phyloP scores from a whole-genome alignment of 257 asterid genomes.

The Rhazya stricta region DNA sequence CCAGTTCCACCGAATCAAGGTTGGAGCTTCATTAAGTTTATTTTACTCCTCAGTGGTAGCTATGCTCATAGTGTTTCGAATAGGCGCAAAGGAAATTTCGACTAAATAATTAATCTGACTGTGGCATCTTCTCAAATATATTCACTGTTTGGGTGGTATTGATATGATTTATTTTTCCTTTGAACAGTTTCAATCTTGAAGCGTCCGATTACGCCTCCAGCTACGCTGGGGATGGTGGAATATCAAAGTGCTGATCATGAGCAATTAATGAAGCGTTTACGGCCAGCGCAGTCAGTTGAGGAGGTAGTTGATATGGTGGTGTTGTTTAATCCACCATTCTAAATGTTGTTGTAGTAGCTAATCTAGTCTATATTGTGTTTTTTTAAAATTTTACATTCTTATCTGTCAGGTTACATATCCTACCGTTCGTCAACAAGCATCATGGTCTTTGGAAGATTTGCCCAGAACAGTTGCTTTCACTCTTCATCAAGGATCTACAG shows the following conservation, averaged over 20 bases:
- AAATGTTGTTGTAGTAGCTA: background rate
- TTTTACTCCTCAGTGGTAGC: background rate
- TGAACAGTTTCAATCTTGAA: conserved; percentile 69
- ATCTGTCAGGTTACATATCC: conserved; percentile 86
- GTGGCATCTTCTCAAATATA: background rate
- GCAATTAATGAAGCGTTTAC: conserved; percentile 89
- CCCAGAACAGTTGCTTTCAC: conserved; percentile 90
- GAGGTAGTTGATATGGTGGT: conserved; percentile 46
- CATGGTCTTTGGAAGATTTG: conserved; percentile 84
- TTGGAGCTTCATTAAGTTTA: conserved; percentile 7
- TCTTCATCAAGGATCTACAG: conserved; percentile 80
- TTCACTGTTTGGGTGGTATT: background rate
- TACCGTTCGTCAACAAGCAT: conserved; percentile 71
- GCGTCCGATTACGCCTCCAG: conserved; percentile 96
- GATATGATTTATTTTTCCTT: conserved; percentile 5
- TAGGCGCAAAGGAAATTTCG: background rate
- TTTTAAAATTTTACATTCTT: conserved; percentile 7
- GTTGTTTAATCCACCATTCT: conserved; percentile 12
- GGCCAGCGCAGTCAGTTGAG: conserved; percentile 90
- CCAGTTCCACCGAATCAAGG: conserved; percentile 94
- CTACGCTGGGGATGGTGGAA: conserved; percentile 84
- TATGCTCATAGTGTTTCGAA: background rate
- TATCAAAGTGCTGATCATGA: conserved; percentile 88
- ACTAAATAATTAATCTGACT: background rate
- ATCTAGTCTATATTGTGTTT: background rate